Base-by-base conservation (phyloP, 1,139 yeast species). In the Yamadazyma diospyri region DNA sequence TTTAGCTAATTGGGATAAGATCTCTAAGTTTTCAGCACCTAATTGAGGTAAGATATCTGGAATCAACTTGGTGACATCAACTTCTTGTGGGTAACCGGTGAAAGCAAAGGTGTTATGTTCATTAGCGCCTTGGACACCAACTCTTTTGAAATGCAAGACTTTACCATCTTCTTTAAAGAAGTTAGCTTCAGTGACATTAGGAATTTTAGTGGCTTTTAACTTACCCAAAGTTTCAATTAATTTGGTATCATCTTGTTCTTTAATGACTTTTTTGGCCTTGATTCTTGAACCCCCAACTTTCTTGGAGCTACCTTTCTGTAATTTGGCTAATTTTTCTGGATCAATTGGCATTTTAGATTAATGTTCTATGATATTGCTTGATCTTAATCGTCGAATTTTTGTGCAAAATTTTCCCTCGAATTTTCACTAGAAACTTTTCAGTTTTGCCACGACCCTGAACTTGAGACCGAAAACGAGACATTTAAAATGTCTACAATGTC, bases 81-180 rank as follows among this genome's bases (percentile, higher is more conserved):
- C 89, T 70, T 86, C 94, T 68, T 87, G 94, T 46, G 95, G 88
- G 69, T 81, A 79, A 64, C 98, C 98, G 64, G 88, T 84, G 76
- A 92, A 82, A 51, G 95, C 94, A 64, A 84, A 85, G 46, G 95
- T 84, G 81, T 92, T 89, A 74, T 83, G 76, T 54, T 82, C 82
- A 54, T 86, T 80, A 50, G 96, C 88, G 50, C 88, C 88, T 73
- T 89, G 97, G 47, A 89, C 94, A 70, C 88, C 87, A 48, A 87
- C 95, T 68, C 92, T 81, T 76, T 84, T 81, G 78, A 92, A 88
- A 74, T 89, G 97, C 67, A 89, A 74, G 47, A 92, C 97, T 62
- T 81, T 83, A 58, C 97, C 97, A 65, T 89, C 96, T 48, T 88
- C 95, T 69, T 75, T 84, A 83, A 92, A 89, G 76, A 92, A 86